Conservation (phyloP, 2,329 filamentous ascomycete species). For the Pseudocercospora pini-densiflorae region DNA sequence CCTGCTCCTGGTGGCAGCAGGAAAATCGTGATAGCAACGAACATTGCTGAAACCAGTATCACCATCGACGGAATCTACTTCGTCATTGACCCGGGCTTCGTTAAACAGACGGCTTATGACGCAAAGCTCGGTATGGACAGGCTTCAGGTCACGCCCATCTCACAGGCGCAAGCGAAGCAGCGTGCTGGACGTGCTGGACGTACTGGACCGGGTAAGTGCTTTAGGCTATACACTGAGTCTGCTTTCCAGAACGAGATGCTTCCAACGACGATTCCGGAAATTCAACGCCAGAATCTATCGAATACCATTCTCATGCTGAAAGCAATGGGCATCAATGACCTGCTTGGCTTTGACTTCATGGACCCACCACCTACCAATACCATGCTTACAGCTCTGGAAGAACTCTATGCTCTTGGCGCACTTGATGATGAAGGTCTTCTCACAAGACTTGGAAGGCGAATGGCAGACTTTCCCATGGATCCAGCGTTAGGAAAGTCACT, state of each 20-base stretch:
- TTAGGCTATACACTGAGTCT: constrained; percentile 91
- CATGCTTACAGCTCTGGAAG: constrained; percentile 94
- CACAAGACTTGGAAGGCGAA: constrained; percentile 89
- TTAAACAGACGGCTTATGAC: constrained; percentile 97
- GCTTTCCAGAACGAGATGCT: constrained; percentile 98
- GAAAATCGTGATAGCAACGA: constrained; percentile 97
- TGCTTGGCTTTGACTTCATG: constrained; percentile 99
- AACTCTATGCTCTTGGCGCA: constrained; percentile 88
- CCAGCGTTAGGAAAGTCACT: constrained; percentile 88
- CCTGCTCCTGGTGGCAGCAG: constrained; percentile 82
- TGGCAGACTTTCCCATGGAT: constrained; percentile 99
- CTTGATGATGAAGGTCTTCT: constrained; percentile 94
- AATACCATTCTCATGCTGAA: constrained; percentile 97
- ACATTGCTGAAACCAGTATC: constrained; percentile 97
- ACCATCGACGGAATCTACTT: constrained; percentile 99
- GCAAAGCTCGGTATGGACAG: constrained; percentile 98
- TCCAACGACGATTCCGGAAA: constrained; percentile 93
- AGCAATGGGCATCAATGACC: constrained; percentile 98
- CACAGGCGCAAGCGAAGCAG: constrained; percentile 95
- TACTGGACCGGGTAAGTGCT: constrained; percentile 95
- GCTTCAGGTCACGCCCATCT: constrained; percentile 92
- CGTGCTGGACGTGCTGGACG: constrained; percentile 89
- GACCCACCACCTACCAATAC: constrained; percentile 97
- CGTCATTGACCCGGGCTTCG: constrained; percentile 95
- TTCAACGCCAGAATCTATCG: constrained; percentile 90